phyloP scores from a whole-genome alignment of 2,329 filamentous ascomycete genomes.

The Graphilbum sp. region DNA sequence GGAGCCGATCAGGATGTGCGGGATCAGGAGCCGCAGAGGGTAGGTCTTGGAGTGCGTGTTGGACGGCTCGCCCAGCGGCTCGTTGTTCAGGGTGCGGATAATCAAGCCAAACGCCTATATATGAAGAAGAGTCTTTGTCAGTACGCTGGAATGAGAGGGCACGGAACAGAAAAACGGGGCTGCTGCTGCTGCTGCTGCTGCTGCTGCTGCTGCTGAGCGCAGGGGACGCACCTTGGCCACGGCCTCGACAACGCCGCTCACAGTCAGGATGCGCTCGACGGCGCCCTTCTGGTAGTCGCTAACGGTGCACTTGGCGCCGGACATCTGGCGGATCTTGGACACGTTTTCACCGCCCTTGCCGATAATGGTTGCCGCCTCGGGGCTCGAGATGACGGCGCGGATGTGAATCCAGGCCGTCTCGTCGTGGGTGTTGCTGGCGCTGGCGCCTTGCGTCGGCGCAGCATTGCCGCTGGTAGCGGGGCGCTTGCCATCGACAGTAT shows the following conservation, averaged over 20 bases:
- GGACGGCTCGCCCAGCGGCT: slow-evolving; percentile 74
- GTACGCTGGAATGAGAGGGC: no score
- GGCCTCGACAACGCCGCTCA: slow-evolving; percentile 90
- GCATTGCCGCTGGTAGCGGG: slow-evolving; percentile 28
- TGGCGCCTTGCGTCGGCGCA: slow-evolving; percentile 21
- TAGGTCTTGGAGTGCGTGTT: slow-evolving; percentile 95
- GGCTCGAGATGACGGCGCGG: slow-evolving; percentile 90
- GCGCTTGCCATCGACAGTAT: slow-evolving; percentile 36
- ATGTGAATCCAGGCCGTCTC: slow-evolving; percentile 96
- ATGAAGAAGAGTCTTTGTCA: slow-evolving; percentile 4
- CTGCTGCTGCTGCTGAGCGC: no score
- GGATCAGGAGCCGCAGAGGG: slow-evolving; percentile 83
- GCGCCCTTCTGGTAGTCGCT: slow-evolving; percentile 96
- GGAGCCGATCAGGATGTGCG: slow-evolving; percentile 92
- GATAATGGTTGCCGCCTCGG: slow-evolving; percentile 93
- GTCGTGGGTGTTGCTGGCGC: slow-evolving; percentile 50
- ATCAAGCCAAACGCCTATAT: slow-evolving; percentile 84
- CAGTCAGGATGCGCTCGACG: slow-evolving; percentile 92
- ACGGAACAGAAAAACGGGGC: not conserved
- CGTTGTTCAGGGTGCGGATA: slow-evolving; percentile 95
- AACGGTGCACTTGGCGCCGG: slow-evolving; percentile 94
- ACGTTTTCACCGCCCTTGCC: slow-evolving; percentile 98
- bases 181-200: no score
- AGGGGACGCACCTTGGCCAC: slow-evolving; percentile 65
- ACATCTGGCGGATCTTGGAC: slow-evolving; percentile 86